phyloP scores from a whole-genome alignment of 2,329 filamentous ascomycete genomes.

The Penicillium sp. region DNA sequence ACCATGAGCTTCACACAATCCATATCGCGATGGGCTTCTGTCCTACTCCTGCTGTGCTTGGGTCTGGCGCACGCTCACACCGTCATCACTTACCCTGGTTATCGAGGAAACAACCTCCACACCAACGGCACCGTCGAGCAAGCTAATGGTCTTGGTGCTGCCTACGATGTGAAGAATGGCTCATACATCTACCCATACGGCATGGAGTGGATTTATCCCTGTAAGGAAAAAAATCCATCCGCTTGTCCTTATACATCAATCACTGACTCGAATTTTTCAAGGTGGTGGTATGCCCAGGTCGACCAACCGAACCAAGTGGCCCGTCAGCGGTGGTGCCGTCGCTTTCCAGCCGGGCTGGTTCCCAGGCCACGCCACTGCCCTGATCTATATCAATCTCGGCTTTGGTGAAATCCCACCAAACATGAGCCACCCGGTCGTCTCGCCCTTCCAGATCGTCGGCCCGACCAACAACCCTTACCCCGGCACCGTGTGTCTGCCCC shows the following conservation, averaged over 20 bases:
- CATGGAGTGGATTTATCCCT: constrained; percentile 95
- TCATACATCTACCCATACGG: constrained; percentile 69
- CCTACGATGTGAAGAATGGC: constrained; percentile 43
- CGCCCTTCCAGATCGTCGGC: constrained; percentile 77
- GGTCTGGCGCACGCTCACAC: constrained; percentile 57
- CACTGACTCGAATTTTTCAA: constrained; percentile 38
- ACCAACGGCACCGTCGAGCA: constrained; percentile 62
- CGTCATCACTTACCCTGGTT: constrained; percentile 83
- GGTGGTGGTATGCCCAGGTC: constrained; percentile 79
- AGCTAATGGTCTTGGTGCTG: constrained; percentile 46
- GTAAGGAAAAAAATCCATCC: constrained; percentile 53
- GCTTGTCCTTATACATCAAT: neutral
- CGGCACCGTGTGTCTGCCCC: constrained; percentile 83
- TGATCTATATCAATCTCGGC: constrained; percentile 89
- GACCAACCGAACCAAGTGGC: constrained; percentile 88
- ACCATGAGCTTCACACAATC: constrained; percentile 30
- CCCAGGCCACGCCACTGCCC: constrained; percentile 75
- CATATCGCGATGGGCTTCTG: constrained; percentile 28
- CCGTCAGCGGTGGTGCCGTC: constrained; percentile 79
- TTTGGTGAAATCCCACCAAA: constrained; percentile 77
- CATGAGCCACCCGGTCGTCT: constrained; percentile 80
- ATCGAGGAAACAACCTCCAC: constrained; percentile 81
- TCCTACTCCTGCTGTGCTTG: constrained; percentile 37
- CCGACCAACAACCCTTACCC: constrained; percentile 81
- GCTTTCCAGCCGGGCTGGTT: constrained; percentile 96